Evolutionary conservation across 257 asterid genomes (phyloP), one percentile per base, ranked within the genome.

Genomic region (Penstemon newberryi): DNA sequence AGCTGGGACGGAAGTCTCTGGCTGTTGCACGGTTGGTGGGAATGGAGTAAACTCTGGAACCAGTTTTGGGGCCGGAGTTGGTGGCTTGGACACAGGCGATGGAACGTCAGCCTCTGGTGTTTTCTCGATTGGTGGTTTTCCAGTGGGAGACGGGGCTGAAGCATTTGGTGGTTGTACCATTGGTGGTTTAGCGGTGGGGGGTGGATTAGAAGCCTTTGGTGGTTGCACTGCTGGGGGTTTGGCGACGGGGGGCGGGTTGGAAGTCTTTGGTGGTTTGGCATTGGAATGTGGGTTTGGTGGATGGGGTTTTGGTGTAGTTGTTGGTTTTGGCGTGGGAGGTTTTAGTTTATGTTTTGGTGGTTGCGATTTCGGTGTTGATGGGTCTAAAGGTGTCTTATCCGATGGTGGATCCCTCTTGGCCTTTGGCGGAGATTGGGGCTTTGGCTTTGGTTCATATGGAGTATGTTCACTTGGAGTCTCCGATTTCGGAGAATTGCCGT

Each of bases 401-500:
- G 2, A 25, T 25, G 33, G 33, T 25, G 33, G 33, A 25, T 25
- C 33, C 33, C 33, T 25, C 33, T 25, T 25, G 2, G 33, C 33
- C 33, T 25, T 25, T 25, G 33, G 33, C 33, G 33, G 33, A 25
- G 2, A 25, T 25, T 25, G 33, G 33, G 33, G 33, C 33, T 25
- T 25, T 25, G 33, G 33, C n/a, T 53, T 45, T 8, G 66, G 43
- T 18, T 53, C 5, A 2, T 36, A 33, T 9, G 60, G 59, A 13
- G 5, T 33, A 3, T 61, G 56, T 5, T 49, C 50, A 10, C 58
- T 56, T 3, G 76, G 58, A 2, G 61, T 75, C 11, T 15, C 39
- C 3, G 25, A 66, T 56, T 60, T 66, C 8, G 75, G 78, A n/a
- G 57, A 73, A 4, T 40, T 10, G 8, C 80, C 81, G 0, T 36